Evolutionary conservation across 345 rosid species (phyloP).

Genomic region (Adansonia digitata): DNA sequence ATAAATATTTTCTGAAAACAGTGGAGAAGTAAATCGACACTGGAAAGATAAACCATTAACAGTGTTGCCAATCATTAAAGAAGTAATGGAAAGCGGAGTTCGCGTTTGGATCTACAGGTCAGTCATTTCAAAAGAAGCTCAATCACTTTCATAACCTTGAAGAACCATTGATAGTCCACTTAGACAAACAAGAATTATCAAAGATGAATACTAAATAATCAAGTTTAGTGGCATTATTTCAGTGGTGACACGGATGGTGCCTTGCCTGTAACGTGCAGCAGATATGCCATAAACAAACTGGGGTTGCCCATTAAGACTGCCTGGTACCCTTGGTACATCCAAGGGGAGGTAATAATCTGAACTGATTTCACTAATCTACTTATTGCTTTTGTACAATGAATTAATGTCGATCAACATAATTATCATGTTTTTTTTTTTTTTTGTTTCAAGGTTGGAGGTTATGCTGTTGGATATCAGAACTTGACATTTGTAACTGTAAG

Average conservation of each 20-base stretch:
- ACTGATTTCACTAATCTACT: not conserved
- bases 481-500: not conserved
- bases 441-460: not conserved
- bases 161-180: not conserved
- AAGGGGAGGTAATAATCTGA: not conserved
- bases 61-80: slow-evolving; percentile 21
- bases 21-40: slow-evolving; percentile 14
- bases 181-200: not conserved
- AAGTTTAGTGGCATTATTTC: not conserved
- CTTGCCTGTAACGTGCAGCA: not conserved
- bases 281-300: not conserved
- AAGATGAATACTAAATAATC: not conserved
- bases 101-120: slow-evolving; percentile 14
- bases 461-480: not conserved
- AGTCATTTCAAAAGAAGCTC: not conserved
- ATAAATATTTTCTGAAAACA: not conserved
- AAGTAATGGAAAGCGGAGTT: slow-evolving; percentile 12
- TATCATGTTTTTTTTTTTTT: not conserved
- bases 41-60: slow-evolving; percentile 20
- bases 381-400: not conserved
- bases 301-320: not conserved
- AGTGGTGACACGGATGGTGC: not conserved
- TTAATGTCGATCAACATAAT: not conserved
- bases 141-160: too few species aligned
- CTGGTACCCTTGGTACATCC: not conserved